phyloP scores from a whole-genome alignment of 1,284 basidiomycete species.

The Trichosporon sp. region DNA sequence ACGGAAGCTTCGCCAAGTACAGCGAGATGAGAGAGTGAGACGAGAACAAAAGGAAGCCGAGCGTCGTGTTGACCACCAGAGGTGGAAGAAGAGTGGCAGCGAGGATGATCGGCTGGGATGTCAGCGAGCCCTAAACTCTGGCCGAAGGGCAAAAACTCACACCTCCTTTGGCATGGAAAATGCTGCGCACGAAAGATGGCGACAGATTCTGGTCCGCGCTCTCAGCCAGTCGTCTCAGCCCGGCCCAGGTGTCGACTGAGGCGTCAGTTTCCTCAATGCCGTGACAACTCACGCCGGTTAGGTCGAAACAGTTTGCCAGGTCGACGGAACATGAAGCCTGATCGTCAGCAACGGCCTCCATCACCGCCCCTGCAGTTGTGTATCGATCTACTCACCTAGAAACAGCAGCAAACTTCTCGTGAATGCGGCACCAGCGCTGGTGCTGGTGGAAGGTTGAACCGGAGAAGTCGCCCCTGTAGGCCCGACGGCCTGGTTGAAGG shows the following conservation, averaged over 20 bases:
- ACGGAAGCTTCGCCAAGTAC: slow-evolving; percentile 36
- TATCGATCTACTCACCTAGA: slow-evolving; percentile 27
- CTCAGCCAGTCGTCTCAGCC: slow-evolving; percentile 43
- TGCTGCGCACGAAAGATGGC: slow-evolving; percentile 39
- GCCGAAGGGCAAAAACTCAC: slow-evolving; percentile 15
- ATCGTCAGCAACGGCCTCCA: neutral
- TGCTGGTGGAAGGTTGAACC: slow-evolving; percentile 49
- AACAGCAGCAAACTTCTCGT: slow-evolving; percentile 45
- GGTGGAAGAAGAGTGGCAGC: slow-evolving; percentile 43
- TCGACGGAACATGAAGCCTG: slow-evolving; percentile 46
- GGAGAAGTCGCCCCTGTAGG: neutral
- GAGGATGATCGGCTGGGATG: slow-evolving; percentile 21
- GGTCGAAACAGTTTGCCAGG: slow-evolving; percentile 48
- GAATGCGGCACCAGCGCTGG: slow-evolving; percentile 42
- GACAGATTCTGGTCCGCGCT: slow-evolving; percentile 46
- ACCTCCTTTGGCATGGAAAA: slow-evolving; percentile 39
- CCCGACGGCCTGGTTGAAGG: neutral
- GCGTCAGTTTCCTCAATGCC: neutral
- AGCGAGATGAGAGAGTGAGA: slow-evolving; percentile 47
- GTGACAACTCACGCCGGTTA: slow-evolving; percentile 34
- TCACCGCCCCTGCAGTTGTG: neutral
- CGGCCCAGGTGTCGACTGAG: slow-evolving; percentile 48
- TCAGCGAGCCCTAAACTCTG: neutral
- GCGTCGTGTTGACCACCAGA: slow-evolving; percentile 44
- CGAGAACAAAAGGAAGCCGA: slow-evolving; percentile 48